Evolutionary conservation across 495 filamentous ascomycete genomes (phyloP).

Genomic region (Geoglossum glabrum): DNA sequence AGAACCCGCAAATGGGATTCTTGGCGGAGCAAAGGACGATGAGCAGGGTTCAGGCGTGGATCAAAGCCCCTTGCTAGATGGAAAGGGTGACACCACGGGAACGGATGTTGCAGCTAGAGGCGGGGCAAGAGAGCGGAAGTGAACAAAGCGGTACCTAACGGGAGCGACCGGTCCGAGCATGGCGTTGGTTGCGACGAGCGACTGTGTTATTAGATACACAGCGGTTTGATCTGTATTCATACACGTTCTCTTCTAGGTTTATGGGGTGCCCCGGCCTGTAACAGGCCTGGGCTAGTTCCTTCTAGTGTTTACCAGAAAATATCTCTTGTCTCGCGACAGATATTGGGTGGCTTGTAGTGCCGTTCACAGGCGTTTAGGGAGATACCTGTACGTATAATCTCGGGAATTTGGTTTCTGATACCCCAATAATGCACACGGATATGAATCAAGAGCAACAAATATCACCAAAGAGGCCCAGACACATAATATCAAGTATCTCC

Average conservation of each 20-base stretch:
- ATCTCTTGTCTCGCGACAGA: not conserved
- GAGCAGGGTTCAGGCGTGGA: slow-evolving; percentile 23
- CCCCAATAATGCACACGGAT: not conserved
- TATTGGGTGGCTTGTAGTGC: not conserved
- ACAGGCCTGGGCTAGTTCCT: not conserved
- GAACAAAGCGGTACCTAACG: not conserved
- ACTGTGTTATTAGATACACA: not conserved
- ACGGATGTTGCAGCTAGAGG: slow-evolving; percentile 12
- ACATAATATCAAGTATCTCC: too few relatives aligned
- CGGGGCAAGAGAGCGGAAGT: not conserved
- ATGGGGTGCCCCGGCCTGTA: not conserved
- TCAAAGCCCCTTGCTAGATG: slow-evolving; percentile 33
- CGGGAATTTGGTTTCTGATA: not conserved
- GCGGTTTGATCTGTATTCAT: not conserved
- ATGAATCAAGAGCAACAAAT: too few relatives aligned
- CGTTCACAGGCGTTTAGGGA: not conserved
- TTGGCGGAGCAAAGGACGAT: slow-evolving; percentile 2
- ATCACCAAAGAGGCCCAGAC: too few relatives aligned
- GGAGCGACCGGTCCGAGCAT: not conserved
- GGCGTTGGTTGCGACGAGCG: not conserved
- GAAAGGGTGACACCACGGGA: slow-evolving; percentile 26
- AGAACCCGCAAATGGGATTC: slow-evolving; percentile 2
- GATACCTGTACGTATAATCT: not conserved
- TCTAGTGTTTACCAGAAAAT: not conserved
- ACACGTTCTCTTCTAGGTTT: not conserved